Conservation (phyloP, 768 basidiomycete genomes). For the Tricholoma sp. region DNA sequence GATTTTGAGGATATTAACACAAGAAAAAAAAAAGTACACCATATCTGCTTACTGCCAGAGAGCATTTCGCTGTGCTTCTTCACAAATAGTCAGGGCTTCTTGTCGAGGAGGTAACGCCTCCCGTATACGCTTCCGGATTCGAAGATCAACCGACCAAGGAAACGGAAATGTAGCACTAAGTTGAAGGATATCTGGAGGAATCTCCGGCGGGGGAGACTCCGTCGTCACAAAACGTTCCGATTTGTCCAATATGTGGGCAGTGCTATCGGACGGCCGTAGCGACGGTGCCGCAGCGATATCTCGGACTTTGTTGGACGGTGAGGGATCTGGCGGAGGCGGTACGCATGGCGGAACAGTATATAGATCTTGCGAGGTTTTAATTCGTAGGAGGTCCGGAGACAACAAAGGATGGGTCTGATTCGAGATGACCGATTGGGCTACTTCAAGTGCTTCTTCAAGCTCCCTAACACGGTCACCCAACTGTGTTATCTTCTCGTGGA, state of each 20-base stretch:
- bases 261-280: conserved; percentile 2
- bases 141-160: conserved; percentile 60
- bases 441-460: conserved; percentile 55
- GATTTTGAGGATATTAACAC: conserved; percentile 4
- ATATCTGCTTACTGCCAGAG: conserved; percentile 62
- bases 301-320: background rate
- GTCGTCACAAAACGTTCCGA: conserved; percentile 1
- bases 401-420: conserved; percentile 51
- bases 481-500: conserved; percentile 58
- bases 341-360: conserved; percentile 32
- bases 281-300: background rate
- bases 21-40: conserved; percentile 6
- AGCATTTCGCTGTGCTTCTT: conserved; percentile 61
- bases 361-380: conserved; percentile 66
- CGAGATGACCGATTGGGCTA: conserved; percentile 35
- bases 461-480: conserved; percentile 60
- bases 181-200: conserved; percentile 45
- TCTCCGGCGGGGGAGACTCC: conserved; percentile 29
- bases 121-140: conserved; percentile 58
- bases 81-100: conserved; percentile 56
- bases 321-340: background rate
- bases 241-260: background rate
- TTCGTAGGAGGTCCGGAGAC: conserved; percentile 49
- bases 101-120: conserved; percentile 55
- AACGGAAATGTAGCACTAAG: conserved; percentile 68